These are phyloP conservation scores for Cardamine resedifolia DNA, from an alignment of 345 rosid genomes.

Conservation along the genomic window DNA sequence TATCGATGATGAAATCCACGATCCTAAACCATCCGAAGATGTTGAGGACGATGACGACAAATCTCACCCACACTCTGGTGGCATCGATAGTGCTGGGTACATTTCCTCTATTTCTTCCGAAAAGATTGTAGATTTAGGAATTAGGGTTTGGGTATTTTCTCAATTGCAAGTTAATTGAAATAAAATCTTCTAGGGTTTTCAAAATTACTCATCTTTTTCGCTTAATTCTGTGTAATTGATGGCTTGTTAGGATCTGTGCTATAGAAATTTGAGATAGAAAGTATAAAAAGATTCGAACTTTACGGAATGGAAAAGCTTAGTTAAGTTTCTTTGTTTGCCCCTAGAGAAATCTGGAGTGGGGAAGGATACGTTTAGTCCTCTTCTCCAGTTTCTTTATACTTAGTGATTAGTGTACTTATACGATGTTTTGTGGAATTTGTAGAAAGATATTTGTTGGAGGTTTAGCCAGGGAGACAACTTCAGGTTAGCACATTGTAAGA, in stretches of 20 bases:
- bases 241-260: neutral
- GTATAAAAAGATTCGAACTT: conserved; percentile 7
- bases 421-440: conserved; percentile 48
- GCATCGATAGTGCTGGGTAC: conserved; percentile 80
- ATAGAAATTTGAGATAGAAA: conserved; percentile 8
- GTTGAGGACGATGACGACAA: conserved; percentile 46
- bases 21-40: conserved; percentile 44
- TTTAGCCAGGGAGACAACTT: conserved; percentile 76
- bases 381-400: conserved; percentile 15
- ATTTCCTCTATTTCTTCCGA: conserved; percentile 17
- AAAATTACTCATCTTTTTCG: neutral
- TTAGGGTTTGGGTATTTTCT: conserved; percentile 1
- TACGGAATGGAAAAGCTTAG: neutral
- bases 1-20: conserved; percentile 44
- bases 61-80: conserved; percentile 61
- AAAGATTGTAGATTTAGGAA: conserved; percentile 20
- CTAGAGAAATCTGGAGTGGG: conserved; percentile 24
- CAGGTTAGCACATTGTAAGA: conserved; percentile 54
- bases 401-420: conserved; percentile 37
- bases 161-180: neutral
- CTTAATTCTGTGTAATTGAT: neutral
- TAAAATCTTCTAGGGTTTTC: conserved; percentile 6
- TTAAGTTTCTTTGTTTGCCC: conserved; percentile 1
- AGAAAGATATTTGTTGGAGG: conserved; percentile 90
- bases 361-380: conserved; percentile 21